A percentile compares a stretch with the other conserved stretches of the same genome.
Conservation (phyloP, 1,284 basidiomycete genomes). For the Pseudozyma pruni region DNA sequence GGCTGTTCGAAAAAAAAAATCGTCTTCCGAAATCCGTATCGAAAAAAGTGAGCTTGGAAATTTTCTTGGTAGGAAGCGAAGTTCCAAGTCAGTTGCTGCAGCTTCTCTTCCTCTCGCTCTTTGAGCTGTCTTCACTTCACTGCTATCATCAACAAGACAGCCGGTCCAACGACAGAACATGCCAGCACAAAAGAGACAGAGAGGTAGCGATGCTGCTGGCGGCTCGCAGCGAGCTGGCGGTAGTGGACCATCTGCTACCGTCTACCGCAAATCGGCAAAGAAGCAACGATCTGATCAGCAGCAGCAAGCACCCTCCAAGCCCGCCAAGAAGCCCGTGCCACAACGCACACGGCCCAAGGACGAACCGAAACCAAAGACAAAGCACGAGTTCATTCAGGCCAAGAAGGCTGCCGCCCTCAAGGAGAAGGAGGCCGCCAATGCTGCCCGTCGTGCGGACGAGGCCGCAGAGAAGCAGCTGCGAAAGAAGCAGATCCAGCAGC, state of each 20-base stretch:
- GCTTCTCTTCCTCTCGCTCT: too few relatives aligned
- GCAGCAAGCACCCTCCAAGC: conserved; percentile 22
- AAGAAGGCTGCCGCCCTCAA: conserved; percentile 47
- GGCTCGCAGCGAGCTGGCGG: conserved; percentile 4
- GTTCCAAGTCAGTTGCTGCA: too few relatives aligned
- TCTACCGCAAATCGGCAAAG: conserved; percentile 53
- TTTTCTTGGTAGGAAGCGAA: too few relatives aligned
- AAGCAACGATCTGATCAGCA: conserved; percentile 46
- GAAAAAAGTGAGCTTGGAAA: too few relatives aligned
- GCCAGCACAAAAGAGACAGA: conserved; percentile 30
- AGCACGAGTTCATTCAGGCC: conserved; percentile 56
- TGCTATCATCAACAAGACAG: not conserved
- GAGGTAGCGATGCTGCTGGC: conserved; percentile 10
- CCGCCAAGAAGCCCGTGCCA: conserved; percentile 33
- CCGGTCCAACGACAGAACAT: conserved; percentile 7
- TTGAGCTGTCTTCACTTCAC: too few relatives aligned
- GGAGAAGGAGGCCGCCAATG: conserved; percentile 28
- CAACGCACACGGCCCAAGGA: conserved; percentile 41
- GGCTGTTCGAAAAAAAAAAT: too few relatives aligned
- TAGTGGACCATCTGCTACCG: conserved; percentile 35
- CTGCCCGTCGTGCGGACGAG: conserved; percentile 29
- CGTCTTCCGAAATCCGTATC: too few relatives aligned
- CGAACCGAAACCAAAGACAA: conserved; percentile 53
- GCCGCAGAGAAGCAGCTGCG: conserved; percentile 23
- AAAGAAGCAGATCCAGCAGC: conserved; percentile 26